A percentile compares a stretch with the other conserved stretches of the same genome.
These are phyloP conservation scores for Tardiomyces digboiensis DNA, from an alignment of 1,139 yeast genomes.

Conservation along the genomic window DNA sequence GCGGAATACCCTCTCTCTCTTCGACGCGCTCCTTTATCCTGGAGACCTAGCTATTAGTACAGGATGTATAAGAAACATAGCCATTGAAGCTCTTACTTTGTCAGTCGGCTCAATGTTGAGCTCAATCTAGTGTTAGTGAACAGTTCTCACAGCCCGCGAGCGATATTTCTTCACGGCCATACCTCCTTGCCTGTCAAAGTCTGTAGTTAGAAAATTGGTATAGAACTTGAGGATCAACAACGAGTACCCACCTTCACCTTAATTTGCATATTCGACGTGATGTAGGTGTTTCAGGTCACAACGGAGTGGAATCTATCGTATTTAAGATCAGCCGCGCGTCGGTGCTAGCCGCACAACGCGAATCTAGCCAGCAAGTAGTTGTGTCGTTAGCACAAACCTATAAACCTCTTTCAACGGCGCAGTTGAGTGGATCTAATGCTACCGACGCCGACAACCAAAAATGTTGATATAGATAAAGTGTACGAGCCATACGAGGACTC, in stretches of 20 bases:
- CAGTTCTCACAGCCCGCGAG: too few species aligned
- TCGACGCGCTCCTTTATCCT: constrained; percentile 89
- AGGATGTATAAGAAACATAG: neutral
- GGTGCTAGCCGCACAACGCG: neutral
- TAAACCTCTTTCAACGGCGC: too few species aligned
- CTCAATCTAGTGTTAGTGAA: constrained; percentile 41
- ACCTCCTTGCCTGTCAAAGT: constrained; percentile 77
- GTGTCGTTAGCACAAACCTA: too few species aligned
- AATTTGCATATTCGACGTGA: too few species aligned
- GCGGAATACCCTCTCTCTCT: constrained; percentile 97
- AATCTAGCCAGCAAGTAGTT: too few species aligned
- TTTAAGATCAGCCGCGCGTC: too few species aligned
- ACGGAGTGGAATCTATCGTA: too few species aligned
- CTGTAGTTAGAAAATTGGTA: constrained; percentile 17
- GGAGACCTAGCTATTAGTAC: constrained; percentile 36
- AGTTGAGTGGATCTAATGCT: too few species aligned
- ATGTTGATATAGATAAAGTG: constrained; percentile 44
- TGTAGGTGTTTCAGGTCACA: too few species aligned
- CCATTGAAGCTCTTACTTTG: constrained; percentile 32
- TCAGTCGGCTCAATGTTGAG: constrained; percentile 73
- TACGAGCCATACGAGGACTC: constrained; percentile 96
- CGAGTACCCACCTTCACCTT: constrained; percentile 6
- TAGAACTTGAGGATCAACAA: too few species aligned
- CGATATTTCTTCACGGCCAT: too few species aligned
- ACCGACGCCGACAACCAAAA: constrained; percentile 42